Conservation (phyloP, 2,329 filamentous ascomycete genomes). For the Colletotrichum australisinense region DNA sequence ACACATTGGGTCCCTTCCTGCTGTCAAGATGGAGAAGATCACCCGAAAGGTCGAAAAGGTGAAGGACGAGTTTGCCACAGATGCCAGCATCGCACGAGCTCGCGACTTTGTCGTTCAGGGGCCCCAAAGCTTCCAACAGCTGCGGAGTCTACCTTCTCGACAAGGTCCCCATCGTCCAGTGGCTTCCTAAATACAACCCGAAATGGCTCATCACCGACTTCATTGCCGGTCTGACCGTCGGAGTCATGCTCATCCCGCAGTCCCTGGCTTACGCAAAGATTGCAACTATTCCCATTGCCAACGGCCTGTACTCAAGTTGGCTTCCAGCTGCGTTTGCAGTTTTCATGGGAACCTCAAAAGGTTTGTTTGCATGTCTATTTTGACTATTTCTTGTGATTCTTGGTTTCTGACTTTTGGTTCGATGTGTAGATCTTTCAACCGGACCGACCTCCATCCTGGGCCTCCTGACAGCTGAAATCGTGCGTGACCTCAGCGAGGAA, state of each 20-base stretch:
- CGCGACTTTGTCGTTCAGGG: constrained; percentile 44
- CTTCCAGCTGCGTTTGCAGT: constrained; percentile 67
- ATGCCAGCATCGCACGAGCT: constrained; percentile 46
- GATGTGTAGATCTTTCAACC: constrained; percentile 64
- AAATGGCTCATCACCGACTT: constrained; percentile 72
- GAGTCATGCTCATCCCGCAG: constrained; percentile 71
- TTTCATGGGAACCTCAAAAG: constrained; percentile 72
- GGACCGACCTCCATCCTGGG: constrained; percentile 75
- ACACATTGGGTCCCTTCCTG: background rate
- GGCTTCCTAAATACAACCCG: constrained; percentile 71
- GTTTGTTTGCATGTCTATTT: constrained; percentile 45
- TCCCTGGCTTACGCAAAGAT: constrained; percentile 72
- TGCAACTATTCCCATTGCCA: constrained; percentile 69
- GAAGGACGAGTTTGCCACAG: constrained; percentile 41
- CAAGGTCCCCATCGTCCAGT: constrained; percentile 72
- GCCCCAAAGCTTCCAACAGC: constrained; percentile 59
- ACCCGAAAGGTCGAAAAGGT: background rate
- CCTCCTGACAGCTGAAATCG: constrained; percentile 71
- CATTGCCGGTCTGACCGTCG: constrained; percentile 71
- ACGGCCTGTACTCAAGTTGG: constrained; percentile 71
- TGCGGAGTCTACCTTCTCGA: constrained; percentile 66
- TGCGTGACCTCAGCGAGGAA: constrained; percentile 61
- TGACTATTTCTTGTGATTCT: background rate
- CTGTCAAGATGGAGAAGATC: constrained; percentile 20
- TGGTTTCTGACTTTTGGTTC: background rate